Conservation (phyloP, 2,329 filamentous ascomycete genomes). For the Sporothrix dimorphospora region DNA sequence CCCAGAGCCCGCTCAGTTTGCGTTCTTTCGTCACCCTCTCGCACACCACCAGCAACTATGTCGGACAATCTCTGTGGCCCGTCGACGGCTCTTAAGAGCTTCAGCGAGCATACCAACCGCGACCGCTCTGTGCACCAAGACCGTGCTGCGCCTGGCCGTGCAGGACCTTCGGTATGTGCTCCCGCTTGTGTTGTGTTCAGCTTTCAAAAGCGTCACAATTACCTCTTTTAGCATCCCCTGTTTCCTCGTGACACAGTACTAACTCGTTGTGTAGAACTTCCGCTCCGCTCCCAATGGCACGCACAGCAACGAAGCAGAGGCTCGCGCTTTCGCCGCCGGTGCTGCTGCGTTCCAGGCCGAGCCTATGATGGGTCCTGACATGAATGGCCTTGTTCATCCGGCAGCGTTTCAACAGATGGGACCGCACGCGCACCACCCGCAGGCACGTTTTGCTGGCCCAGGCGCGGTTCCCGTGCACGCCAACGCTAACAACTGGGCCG, state of each 20-base stretch:
- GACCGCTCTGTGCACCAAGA: slow-evolving; percentile 76
- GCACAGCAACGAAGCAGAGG: slow-evolving; percentile 29
- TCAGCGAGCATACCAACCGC: slow-evolving; percentile 69
- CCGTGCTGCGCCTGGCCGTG: slow-evolving; percentile 48
- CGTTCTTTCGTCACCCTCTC: not conserved
- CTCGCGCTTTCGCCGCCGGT: slow-evolving; percentile 30
- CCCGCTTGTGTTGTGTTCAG: not conserved
- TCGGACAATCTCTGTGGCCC: slow-evolving; percentile 65
- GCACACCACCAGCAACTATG: slow-evolving; percentile 40
- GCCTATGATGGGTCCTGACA: slow-evolving; percentile 18
- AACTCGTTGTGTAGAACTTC: slow-evolving; percentile 28
- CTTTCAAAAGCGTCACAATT: not conserved
- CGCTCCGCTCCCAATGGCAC: slow-evolving; percentile 28
- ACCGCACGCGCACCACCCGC: not conserved
- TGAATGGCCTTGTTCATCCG: not conserved
- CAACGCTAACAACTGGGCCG: slow-evolving; percentile 28
- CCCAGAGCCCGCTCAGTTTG: not conserved
- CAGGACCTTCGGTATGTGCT: slow-evolving; percentile 34
- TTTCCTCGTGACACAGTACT: not conserved
- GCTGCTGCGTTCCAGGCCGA: slow-evolving; percentile 18
- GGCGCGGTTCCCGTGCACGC: not conserved
- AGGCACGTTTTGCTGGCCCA: not conserved
- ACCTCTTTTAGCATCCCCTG: not conserved
- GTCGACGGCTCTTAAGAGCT: slow-evolving; percentile 69
- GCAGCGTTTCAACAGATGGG: slow-evolving; percentile 7